Evolutionary conservation across 2,329 filamentous ascomycete genomes (phyloP).

Genomic region (Aphanocladium album): DNA sequence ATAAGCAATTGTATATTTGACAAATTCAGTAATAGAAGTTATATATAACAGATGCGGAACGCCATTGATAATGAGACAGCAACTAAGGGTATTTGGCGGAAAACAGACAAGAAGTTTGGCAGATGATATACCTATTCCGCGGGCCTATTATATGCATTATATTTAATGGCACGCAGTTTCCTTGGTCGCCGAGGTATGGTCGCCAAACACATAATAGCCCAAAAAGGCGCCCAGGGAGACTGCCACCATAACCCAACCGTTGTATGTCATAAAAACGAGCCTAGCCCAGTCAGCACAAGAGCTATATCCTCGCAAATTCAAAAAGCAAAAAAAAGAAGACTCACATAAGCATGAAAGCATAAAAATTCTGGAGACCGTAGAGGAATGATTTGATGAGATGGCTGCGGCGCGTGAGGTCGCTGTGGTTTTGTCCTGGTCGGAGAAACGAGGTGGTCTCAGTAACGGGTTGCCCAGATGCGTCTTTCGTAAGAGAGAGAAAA

Average conservation of each 20-base stretch:
- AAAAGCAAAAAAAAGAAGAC: conserved; percentile 37
- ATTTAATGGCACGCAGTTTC: conserved; percentile 83
- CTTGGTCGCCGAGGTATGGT: conserved; percentile 66
- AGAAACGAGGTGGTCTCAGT: conserved; percentile 60
- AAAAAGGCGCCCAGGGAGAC: conserved; percentile 85
- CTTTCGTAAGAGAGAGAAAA: not conserved
- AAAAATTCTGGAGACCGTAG: conserved; percentile 94
- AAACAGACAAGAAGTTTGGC: not conserved
- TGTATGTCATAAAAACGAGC: conserved; percentile 99
- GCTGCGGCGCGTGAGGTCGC: conserved; percentile 57
- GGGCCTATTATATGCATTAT: not conserved
- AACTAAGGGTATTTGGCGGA: not conserved
- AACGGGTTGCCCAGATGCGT: conserved; percentile 29
- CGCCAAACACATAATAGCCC: conserved; percentile 79
- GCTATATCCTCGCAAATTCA: not conserved
- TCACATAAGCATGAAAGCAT: conserved; percentile 99
- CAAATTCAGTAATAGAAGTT: not conserved
- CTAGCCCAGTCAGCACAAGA: conserved; percentile 39
- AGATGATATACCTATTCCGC: not conserved
- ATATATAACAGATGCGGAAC: not conserved
- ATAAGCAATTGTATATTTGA: not conserved
- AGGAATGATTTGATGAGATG: conserved; percentile 76
- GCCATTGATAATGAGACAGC: not conserved
- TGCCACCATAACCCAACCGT: conserved; percentile 93
- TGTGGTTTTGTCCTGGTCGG: conserved; percentile 68